These are phyloP conservation scores for Sideroxylon spinosum DNA, from an alignment of 179 eudicot genomes.

Conservation along the genomic window DNA sequence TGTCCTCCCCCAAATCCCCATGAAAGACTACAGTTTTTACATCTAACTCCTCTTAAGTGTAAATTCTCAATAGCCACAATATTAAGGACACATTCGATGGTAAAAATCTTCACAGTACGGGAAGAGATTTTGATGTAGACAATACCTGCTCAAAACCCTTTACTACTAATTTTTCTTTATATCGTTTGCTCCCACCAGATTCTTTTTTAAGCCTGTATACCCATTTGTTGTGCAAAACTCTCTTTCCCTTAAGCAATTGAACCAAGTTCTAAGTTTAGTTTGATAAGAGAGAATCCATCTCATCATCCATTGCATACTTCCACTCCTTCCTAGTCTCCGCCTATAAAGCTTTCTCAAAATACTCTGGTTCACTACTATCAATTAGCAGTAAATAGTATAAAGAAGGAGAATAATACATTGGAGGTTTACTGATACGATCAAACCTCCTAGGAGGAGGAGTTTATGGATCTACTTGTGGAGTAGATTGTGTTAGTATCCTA, in stretches of 20 bases:
- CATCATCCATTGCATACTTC: too few species aligned
- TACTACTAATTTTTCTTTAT: not conserved
- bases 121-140: not conserved
- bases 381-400: too few species aligned
- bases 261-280: too few species aligned
- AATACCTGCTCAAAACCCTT: conserved; percentile 6
- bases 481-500: not conserved
- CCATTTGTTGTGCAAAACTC: not conserved
- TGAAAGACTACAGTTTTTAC: not conserved
- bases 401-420: too few species aligned
- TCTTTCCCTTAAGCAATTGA: not conserved
- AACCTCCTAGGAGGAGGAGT: not conserved
- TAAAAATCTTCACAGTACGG: not conserved
- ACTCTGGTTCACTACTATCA: too few species aligned
- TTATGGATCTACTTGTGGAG: not conserved
- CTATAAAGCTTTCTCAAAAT: too few species aligned
- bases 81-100: not conserved
- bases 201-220: too few species aligned
- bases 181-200: too few species aligned
- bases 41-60: not conserved
- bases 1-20: not conserved
- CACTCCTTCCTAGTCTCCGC: too few species aligned
- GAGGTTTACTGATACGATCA: too few species aligned
- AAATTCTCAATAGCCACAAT: not conserved
- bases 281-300: too few species aligned